These are phyloP conservation scores for Tritrichomonas musculus DNA, from an alignment of 208 protist genomes.

Conservation along the genomic window DNA sequence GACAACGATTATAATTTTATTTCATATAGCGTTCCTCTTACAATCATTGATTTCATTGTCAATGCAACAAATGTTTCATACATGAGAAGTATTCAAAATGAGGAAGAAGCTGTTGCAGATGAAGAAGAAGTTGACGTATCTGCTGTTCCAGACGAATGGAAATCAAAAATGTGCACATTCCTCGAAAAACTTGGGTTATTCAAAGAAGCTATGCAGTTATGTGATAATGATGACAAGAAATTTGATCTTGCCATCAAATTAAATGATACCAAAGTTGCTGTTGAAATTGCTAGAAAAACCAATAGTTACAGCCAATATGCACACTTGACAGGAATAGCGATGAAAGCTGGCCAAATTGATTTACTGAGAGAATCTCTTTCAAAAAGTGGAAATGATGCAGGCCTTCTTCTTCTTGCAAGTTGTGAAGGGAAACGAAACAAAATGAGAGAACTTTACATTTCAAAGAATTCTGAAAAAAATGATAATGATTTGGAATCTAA, in stretches of 20 bases:
- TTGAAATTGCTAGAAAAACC: background rate
- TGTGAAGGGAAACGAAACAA: background rate
- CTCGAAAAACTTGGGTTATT: background rate
- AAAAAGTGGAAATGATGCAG: background rate
- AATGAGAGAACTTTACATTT: conserved; percentile 59
- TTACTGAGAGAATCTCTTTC: background rate
- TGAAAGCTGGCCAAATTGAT: background rate
- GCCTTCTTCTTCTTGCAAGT: background rate
- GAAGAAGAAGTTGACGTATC: background rate
- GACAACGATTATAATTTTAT: background rate
- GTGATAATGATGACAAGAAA: background rate
- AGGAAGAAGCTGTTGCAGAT: background rate
- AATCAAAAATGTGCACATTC: background rate
- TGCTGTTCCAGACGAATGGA: background rate
- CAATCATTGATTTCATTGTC: background rate
- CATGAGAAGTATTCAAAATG: background rate
- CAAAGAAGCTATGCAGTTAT: background rate
- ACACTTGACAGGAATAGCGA: background rate
- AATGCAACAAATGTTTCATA: background rate
- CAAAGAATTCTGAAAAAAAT: conserved; percentile 57
- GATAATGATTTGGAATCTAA: no score
- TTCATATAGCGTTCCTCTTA: background rate
- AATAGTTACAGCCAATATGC: background rate
- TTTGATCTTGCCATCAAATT: background rate
- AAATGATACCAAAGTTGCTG: background rate